phyloP scores from a whole-genome alignment of 2,329 filamentous ascomycete species.

The Aspergillus piperis region DNA sequence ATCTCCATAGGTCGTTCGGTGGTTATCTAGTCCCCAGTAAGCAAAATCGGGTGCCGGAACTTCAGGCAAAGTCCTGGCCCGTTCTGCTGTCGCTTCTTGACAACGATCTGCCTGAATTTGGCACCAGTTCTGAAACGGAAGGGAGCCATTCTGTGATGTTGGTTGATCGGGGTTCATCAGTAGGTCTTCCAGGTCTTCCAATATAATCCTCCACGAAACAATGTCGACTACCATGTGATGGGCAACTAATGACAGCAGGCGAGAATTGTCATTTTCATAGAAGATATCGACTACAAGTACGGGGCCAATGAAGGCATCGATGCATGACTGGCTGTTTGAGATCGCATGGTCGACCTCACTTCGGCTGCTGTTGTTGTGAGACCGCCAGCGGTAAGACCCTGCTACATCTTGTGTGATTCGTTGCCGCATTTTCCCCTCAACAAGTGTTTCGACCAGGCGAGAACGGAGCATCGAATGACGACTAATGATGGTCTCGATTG shows the following conservation, averaged over 20 bases:
- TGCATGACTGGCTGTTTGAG: slow-evolving; percentile 33
- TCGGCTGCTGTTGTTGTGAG: slow-evolving; percentile 22
- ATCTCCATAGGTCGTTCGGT: slow-evolving; percentile 38
- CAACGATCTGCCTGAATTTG: slow-evolving; percentile 33
- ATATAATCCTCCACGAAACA: slow-evolving; percentile 44
- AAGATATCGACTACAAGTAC: slow-evolving; percentile 48
- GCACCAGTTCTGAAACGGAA: slow-evolving; percentile 43
- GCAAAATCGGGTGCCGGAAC: slow-evolving; percentile 35
- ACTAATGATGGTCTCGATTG: slow-evolving; percentile 34
- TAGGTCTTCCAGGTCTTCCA: slow-evolving; percentile 42
- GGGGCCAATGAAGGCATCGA: slow-evolving; percentile 41
- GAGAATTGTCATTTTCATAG: slow-evolving; percentile 32
- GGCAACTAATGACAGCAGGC: slow-evolving; percentile 37
- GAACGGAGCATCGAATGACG: slow-evolving; percentile 44
- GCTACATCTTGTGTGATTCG: slow-evolving; percentile 32
- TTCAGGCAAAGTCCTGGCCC: slow-evolving; percentile 15
- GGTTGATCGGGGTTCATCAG: slow-evolving; percentile 32
- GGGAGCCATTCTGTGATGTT: slow-evolving; percentile 23
- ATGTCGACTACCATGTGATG: slow-evolving; percentile 44
- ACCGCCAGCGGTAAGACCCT: slow-evolving; percentile 31
- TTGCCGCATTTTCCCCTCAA: slow-evolving; percentile 26
- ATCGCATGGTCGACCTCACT: slow-evolving; percentile 29
- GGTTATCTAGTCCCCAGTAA: slow-evolving; percentile 38
- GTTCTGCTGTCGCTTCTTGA: slow-evolving; percentile 16
- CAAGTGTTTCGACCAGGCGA: slow-evolving; percentile 29